Percentiles rank a stretch among this genome's conserved stretches.
Conservation (phyloP, 441 rosid genomes). For the Gossypium schwendimanii region DNA sequence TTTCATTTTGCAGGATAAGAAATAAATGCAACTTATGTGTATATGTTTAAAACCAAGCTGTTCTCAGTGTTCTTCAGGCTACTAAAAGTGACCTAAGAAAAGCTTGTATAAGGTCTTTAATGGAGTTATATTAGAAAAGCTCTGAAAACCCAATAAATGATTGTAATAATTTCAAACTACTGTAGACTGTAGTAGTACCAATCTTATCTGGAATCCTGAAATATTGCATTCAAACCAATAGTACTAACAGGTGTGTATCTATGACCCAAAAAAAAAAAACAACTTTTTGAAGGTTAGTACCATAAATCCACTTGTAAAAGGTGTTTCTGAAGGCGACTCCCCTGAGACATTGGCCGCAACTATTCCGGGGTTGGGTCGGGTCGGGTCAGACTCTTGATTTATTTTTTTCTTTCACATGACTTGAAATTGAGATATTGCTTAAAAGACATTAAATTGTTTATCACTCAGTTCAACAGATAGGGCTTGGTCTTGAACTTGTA, state of each 20-base stretch:
- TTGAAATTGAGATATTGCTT: neutral
- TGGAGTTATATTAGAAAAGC: neutral
- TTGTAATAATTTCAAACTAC: neutral
- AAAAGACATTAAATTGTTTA: neutral
- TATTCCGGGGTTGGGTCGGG: too few relatives aligned
- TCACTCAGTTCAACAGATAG: neutral
- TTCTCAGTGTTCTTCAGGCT: too few relatives aligned
- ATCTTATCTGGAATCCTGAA: neutral
- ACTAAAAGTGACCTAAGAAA: neutral
- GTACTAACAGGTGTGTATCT: neutral
- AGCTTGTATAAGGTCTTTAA: neutral
- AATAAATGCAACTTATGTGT: neutral
- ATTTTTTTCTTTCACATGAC: neutral
- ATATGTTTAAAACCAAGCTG: too few relatives aligned
- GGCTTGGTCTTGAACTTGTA: conserved; percentile 4
- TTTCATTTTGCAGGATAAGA: neutral
- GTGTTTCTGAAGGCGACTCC: neutral
- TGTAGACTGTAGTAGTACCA: neutral
- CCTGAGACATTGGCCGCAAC: neutral
- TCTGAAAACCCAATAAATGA: neutral
- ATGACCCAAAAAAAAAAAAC: neutral
- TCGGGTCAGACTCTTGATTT: too few relatives aligned
- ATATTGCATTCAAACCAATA: neutral
- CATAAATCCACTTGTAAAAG: neutral
- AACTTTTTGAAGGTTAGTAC: neutral